These are phyloP conservation scores for Skeletonema costatum DNA, from an alignment of 108 stramenopile species.

Conservation along the genomic window DNA sequence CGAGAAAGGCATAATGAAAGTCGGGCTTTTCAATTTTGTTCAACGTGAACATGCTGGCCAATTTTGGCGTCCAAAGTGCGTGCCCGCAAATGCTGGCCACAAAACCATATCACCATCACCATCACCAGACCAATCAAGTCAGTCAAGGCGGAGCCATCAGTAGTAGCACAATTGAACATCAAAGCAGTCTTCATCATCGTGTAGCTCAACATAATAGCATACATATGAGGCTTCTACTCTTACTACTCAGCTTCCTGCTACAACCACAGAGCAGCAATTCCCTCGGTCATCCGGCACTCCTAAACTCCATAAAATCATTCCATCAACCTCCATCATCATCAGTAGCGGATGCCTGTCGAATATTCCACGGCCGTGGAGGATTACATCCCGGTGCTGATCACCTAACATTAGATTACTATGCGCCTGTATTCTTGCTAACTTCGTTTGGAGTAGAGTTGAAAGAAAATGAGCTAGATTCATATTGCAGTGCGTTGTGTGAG, in stretches of 20 bases:
- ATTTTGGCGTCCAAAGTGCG: too few species aligned
- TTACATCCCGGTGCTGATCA: slow-evolving; percentile 41
- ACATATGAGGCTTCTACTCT: background rate
- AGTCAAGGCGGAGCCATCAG: too few species aligned
- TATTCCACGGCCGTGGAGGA: slow-evolving; percentile 49
- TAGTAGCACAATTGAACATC: too few species aligned
- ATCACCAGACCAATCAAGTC: too few species aligned
- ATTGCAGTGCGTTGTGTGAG: background rate
- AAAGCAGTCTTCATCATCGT: too few species aligned
- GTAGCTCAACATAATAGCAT: too few species aligned
- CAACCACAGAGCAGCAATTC: background rate
- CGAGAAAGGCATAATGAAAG: too few species aligned
- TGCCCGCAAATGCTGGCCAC: too few species aligned
- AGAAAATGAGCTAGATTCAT: slow-evolving; percentile 7
- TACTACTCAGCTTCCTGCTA: background rate
- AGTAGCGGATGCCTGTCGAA: slow-evolving; percentile 14
- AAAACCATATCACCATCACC: too few species aligned
- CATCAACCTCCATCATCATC: background rate
- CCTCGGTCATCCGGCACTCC: slow-evolving; percentile 12
- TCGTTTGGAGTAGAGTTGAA: slow-evolving; percentile 13
- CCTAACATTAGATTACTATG: slow-evolving; percentile 47
- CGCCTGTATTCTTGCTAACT: slow-evolving; percentile 43
- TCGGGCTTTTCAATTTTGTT: too few species aligned
- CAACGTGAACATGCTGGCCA: too few species aligned
- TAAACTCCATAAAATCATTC: slow-evolving; percentile 5